Percentiles rank a stretch among this genome's conserved stretches.
Conservation (phyloP, 768 basidiomycete species). For the Tulasnella sp. region DNA sequence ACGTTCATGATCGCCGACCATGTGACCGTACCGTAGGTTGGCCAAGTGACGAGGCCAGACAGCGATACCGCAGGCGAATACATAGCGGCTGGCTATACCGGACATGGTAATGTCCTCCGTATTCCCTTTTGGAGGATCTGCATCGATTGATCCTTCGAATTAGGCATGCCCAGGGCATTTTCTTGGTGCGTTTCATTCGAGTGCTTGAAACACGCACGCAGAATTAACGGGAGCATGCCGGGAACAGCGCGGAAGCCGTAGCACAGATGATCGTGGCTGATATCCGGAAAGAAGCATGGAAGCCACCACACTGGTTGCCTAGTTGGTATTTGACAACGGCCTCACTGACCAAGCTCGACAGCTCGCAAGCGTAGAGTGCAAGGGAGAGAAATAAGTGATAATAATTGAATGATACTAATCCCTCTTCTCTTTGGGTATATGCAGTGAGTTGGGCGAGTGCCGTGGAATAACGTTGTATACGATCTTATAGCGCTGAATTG, state of each 20-base stretch:
- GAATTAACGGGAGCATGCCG: neutral
- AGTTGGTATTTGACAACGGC: slow-evolving; percentile 8
- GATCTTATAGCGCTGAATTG: slow-evolving; percentile 23
- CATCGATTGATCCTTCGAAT: neutral
- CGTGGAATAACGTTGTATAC: slow-evolving; percentile 21
- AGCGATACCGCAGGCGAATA: slow-evolving; percentile 25
- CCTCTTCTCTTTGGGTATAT: too few species aligned
- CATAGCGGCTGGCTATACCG: slow-evolving; percentile 58
- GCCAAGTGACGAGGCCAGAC: slow-evolving; percentile 37
- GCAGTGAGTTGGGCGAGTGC: neutral
- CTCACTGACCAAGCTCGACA: too few species aligned
- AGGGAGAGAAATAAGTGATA: too few species aligned
- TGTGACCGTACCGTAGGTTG: slow-evolving; percentile 36
- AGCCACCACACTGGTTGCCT: slow-evolving; percentile 50
- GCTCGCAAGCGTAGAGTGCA: too few species aligned
- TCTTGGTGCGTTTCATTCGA: slow-evolving; percentile 39
- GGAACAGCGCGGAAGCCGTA: slow-evolving; percentile 51
- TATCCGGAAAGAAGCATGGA: slow-evolving; percentile 36
- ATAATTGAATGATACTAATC: too few species aligned
- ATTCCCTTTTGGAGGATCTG: neutral
- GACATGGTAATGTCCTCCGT: slow-evolving; percentile 43
- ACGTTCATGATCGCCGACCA: neutral
- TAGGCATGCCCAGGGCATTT: slow-evolving; percentile 50
- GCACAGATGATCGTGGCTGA: slow-evolving; percentile 46
- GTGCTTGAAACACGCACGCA: neutral